Conservation (phyloP, 148 eudicot genomes). For the Mesembryanthemum crystallinum region DNA sequence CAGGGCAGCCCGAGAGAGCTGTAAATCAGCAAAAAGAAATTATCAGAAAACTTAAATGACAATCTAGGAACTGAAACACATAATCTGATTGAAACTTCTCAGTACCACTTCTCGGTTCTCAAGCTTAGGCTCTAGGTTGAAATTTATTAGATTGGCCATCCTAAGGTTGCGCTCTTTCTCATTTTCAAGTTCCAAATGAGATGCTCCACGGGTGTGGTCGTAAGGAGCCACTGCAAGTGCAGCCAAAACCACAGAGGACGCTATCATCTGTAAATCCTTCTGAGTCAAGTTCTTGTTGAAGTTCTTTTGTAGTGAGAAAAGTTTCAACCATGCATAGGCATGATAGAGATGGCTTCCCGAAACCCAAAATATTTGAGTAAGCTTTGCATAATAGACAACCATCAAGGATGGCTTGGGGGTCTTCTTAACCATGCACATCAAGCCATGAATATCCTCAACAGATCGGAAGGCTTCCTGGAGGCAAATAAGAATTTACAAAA, state of each 20-base stretch:
- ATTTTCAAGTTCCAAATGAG: slow-evolving; percentile 85
- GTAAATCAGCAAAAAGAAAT: no score
- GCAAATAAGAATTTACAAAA: background rate
- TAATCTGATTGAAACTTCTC: slow-evolving; percentile 15
- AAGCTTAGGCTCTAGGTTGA: slow-evolving; percentile 70
- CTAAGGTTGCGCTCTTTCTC: slow-evolving; percentile 76
- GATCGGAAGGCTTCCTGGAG: slow-evolving; percentile 90
- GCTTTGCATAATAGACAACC: slow-evolving; percentile 82
- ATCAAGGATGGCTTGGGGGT: slow-evolving; percentile 75
- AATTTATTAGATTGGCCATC: slow-evolving; percentile 84
- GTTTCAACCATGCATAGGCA: slow-evolving; percentile 95
- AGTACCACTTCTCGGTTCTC: slow-evolving; percentile 83
- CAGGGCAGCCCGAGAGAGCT: no score
- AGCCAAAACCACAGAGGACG: slow-evolving; percentile 88
- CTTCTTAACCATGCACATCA: slow-evolving; percentile 87
- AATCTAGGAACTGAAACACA: slow-evolving; percentile 5
- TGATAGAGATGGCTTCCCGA: slow-evolving; percentile 81
- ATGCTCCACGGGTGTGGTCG: slow-evolving; percentile 64
- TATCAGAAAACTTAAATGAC: no score
- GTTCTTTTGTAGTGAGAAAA: slow-evolving; percentile 75
- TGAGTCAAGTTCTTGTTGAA: slow-evolving; percentile 80
- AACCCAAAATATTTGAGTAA: slow-evolving; percentile 80
- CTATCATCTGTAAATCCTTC: slow-evolving; percentile 85
- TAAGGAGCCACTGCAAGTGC: slow-evolving; percentile 81
- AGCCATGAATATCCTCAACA: slow-evolving; percentile 83